A percentile compares a stretch with the other conserved stretches of the same genome.
Evolutionary conservation across 106 monocot species (phyloP).

Genomic region (Phalaenopsis equestris): DNA sequence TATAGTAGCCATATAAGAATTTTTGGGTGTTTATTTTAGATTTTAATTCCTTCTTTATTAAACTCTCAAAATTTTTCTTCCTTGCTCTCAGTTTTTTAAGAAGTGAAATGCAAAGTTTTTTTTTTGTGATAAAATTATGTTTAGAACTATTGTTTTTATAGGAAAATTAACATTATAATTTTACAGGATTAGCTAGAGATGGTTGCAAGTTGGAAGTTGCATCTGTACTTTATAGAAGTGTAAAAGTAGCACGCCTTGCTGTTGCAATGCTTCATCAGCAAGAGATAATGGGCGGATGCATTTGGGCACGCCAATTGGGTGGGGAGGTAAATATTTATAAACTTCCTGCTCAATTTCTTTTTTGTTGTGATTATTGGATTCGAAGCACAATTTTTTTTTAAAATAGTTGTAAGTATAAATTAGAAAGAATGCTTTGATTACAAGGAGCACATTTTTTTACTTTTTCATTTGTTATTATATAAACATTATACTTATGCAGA

Average conservation of each 20-base stretch:
- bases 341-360: not conserved
- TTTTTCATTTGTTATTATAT: not conserved
- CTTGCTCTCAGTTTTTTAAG: not conserved
- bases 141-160: not conserved
- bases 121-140: not conserved
- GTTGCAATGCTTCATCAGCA: slow-evolving; percentile 66
- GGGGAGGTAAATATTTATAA: slow-evolving; percentile 61
- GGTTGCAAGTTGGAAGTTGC: slow-evolving; percentile 78
- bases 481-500: not conserved
- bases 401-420: not conserved
- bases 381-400: not conserved
- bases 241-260: slow-evolving; percentile 55
- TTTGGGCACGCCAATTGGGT: slow-evolving; percentile 96
- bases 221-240: slow-evolving; percentile 66
- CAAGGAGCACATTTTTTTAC: not conserved
- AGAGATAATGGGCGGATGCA: slow-evolving; percentile 51
- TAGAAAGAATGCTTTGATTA: not conserved
- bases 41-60: too few species aligned
- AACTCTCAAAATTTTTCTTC: too few species aligned
- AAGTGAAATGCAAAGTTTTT: not conserved
- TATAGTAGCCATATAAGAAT: too few species aligned
- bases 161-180: not conserved
- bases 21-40: too few species aligned
- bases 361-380: not conserved
- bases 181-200: slow-evolving; percentile 76